phyloP scores from a whole-genome alignment of 1,284 basidiomycete species.

The Marasmius fiardii region DNA sequence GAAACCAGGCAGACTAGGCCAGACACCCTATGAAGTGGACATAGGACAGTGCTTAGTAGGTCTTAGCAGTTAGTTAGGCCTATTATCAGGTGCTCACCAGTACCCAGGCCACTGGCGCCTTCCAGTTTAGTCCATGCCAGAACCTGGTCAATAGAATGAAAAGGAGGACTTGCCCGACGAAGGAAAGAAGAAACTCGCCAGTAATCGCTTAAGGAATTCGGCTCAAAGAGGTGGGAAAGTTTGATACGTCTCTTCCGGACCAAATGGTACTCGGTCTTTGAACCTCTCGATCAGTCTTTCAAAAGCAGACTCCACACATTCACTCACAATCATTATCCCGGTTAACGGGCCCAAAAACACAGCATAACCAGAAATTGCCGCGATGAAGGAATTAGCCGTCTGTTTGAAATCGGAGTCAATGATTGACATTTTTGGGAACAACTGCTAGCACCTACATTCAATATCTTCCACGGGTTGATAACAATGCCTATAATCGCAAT shows the following conservation, averaged over 20 bases:
- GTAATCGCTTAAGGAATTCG: conserved; percentile 23
- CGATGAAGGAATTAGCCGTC: conserved; percentile 29
- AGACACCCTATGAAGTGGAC: conserved; percentile 23
- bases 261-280: conserved; percentile 25
- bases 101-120: conserved; percentile 26
- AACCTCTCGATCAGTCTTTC: background rate
- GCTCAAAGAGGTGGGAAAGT: conserved; percentile 24
- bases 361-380: conserved; percentile 26
- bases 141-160: conserved; percentile 13
- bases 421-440: background rate
- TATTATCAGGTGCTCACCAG: conserved; percentile 18
- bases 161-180: conserved; percentile 8
- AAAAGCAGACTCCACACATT: background rate
- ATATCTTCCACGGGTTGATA: conserved; percentile 29
- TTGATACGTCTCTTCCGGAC: conserved; percentile 22
- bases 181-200: conserved; percentile 17
- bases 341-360: conserved; percentile 28
- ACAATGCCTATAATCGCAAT: conserved; percentile 26
- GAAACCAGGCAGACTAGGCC: conserved; percentile 27
- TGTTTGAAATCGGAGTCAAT: conserved; percentile 12
- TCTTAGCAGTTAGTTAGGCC: background rate
- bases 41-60: background rate
- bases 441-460: conserved; percentile 20
- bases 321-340: conserved; percentile 28
- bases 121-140: conserved; percentile 29